Percentiles rank a stretch among this genome's conserved stretches.
Conservation (phyloP, 257 asterid species). For the Mitragyna speciosa region DNA sequence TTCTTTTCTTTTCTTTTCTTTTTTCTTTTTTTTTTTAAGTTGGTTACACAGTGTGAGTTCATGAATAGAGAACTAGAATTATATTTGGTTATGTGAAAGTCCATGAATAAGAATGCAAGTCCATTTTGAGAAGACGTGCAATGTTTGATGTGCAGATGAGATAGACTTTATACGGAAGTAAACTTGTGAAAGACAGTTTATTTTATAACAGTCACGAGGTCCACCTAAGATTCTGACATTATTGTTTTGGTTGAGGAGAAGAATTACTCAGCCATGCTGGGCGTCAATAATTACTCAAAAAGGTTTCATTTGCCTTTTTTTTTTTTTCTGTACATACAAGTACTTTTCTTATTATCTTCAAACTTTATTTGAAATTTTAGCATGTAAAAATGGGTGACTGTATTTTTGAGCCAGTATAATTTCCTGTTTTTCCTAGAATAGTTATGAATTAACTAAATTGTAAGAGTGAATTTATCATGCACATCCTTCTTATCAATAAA, state of each 20-base stretch:
- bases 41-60: no score
- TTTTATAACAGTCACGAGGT: not conserved
- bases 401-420: not conserved
- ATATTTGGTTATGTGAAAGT: no score
- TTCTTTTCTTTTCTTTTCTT: no score
- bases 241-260: not conserved
- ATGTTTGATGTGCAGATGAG: not conserved
- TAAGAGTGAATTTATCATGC: not conserved
- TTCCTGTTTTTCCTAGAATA: not conserved
- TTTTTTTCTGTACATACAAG: not conserved
- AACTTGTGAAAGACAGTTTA: not conserved
- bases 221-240: not conserved
- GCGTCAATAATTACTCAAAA: not conserved
- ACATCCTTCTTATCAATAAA: not conserved
- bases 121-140: not conserved
- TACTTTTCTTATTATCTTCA: not conserved
- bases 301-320: not conserved
- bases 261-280: not conserved
- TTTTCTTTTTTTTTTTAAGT: no score
- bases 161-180: not conserved
- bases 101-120: not conserved
- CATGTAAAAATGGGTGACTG: not conserved
- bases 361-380: constrained; percentile 1
- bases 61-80: not conserved
- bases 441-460: not conserved